Conservation (phyloP, 768 basidiomycete species). For the Lactarius psammicola region DNA sequence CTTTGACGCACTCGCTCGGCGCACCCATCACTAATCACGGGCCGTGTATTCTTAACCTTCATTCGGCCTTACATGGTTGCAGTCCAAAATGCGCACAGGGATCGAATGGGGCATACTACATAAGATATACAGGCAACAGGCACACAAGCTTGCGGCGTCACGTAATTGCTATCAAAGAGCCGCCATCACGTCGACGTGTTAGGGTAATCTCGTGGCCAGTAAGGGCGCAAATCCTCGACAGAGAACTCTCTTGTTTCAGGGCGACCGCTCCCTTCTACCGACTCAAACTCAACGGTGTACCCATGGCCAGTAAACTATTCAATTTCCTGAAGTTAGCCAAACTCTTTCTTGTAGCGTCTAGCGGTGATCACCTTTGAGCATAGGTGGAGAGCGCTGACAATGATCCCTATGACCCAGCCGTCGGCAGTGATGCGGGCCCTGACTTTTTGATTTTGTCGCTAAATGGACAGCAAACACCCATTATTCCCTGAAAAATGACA, state of each 20-base stretch:
- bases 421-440: conserved; percentile 34
- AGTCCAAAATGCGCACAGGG: not conserved
- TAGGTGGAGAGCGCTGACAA: conserved; percentile 31
- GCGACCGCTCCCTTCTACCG: conserved; percentile 14
- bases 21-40: too few relatives aligned
- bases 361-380: conserved; percentile 24
- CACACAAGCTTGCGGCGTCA: not conserved
- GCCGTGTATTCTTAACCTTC: too few relatives aligned
- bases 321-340: not conserved
- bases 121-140: not conserved
- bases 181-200: not conserved
- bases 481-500: not conserved
- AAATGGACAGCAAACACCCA: not conserved
- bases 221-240: not conserved
- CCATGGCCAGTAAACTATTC: conserved; percentile 11
- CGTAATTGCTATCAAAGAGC: not conserved
- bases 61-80: too few relatives aligned
- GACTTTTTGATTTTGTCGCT: conserved; percentile 34
- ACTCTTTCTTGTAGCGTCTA: not conserved
- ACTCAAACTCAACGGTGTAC: conserved; percentile 16
- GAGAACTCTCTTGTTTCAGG: conserved; percentile 11
- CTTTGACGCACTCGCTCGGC: too few relatives aligned
- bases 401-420: conserved; percentile 37
- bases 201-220: not conserved
- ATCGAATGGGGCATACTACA: not conserved